Evolutionary conservation across 495 filamentous ascomycete genomes (phyloP).

Genomic region (Sabuloglossum arenarium): DNA sequence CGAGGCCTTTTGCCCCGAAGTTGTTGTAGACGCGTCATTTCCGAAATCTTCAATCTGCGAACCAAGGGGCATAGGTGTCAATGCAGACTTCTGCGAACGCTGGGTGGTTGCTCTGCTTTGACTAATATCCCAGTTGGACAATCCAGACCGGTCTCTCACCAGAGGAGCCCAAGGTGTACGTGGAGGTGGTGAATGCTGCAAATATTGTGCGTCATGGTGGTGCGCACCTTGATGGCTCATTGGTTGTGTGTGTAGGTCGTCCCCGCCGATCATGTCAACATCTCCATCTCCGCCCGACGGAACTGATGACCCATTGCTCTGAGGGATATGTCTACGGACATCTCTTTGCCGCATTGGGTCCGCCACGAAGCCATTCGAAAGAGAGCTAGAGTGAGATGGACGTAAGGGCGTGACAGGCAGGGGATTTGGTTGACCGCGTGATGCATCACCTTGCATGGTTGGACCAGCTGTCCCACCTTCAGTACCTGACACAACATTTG

Average conservation of each 20-base stretch:
- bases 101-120: constrained; percentile 19
- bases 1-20: constrained; percentile 41
- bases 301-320: constrained; percentile 49
- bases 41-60: constrained; percentile 54
- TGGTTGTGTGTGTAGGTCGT: constrained; percentile 17
- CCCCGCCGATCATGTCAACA: constrained; percentile 34
- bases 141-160: constrained; percentile 15
- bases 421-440: neutral
- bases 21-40: constrained; percentile 70
- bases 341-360: constrained; percentile 23
- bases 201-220: neutral
- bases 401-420: constrained; percentile 31
- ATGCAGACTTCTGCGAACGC: constrained; percentile 46
- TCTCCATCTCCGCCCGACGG: constrained; percentile 30
- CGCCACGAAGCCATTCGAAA: constrained; percentile 27
- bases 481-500: constrained; percentile 13
- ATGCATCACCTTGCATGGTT: constrained; percentile 34
- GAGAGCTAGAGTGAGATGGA: constrained; percentile 26
- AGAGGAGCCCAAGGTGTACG: neutral
- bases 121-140: constrained; percentile 2
- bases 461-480: constrained; percentile 28
- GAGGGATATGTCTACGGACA: constrained; percentile 19
- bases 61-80: constrained; percentile 55
- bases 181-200: neutral
- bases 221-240: neutral